Evolutionary conservation across 257 asterid species (phyloP), one percentile per base, ranked within the genome.

Genomic region (Eustoma russellianum): DNA sequence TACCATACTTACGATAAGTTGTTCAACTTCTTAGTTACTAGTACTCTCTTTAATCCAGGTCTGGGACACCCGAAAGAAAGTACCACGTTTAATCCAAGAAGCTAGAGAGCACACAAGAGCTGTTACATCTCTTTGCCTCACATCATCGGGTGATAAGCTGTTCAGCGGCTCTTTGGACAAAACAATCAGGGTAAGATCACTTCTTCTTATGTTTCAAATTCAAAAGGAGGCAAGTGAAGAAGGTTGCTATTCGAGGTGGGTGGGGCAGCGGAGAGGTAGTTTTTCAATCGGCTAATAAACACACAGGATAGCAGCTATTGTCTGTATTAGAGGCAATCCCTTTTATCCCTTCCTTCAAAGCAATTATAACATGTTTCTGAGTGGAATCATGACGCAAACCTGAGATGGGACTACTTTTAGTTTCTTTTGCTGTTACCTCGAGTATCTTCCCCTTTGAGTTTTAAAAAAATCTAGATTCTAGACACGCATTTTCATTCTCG

Each of bases 111-210:
- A 86, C 74, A 47, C 83, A 11, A 86, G 75, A 65, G 86, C 85
- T 7, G 96, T 81, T 7, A 81, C 96, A 13, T 75, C 92, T 68
- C 82, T 86, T 3, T 73, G 64, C 9, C 70, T 76, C 57, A 64
- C 94, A 44, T 70, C 86, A 67, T 74, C 87, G 5, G 48, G 72
- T 28, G 85, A 80, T 52, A 86, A 75, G 67, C 34, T 86, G 59
- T 83, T 69, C 35, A 86, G 72, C 48, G 96, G 96, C 59, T 86
- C 96, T 18, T 72, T 83, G 67, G 96, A 86, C 70, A 86, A 78
- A 74, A 86, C 96, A 56, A 83, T 86, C 56, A 68, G 94, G 33
- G 96, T 81, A 77, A 65, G 76, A 18, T 40, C 55, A 67, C 48
- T 47, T 34, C 3, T 33, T 38, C 43, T 38, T 38, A 38, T 38